phyloP scores from a whole-genome alignment of 1,284 basidiomycete species.

The Tetrapyrgos nigripes region DNA sequence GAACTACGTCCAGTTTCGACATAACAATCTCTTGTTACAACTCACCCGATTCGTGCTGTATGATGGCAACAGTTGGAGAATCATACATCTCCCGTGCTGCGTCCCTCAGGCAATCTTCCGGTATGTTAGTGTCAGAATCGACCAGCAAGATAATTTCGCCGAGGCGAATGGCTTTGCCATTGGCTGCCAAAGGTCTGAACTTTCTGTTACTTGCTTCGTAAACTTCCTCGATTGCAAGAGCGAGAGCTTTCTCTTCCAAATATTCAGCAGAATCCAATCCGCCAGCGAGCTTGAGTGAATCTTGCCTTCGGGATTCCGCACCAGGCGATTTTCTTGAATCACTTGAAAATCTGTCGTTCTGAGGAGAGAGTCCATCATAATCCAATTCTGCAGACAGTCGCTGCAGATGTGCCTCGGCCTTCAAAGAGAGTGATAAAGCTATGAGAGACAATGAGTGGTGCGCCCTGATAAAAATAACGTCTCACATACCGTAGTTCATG shows the following conservation, averaged over 20 bases:
- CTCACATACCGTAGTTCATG: conserved; percentile 1
- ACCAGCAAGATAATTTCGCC: conserved; percentile 74
- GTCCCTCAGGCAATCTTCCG: conserved; percentile 83
- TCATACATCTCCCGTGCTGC: conserved; percentile 80
- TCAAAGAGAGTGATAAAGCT: conserved; percentile 42
- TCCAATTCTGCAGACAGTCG: conserved; percentile 54
- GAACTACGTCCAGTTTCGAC: too few species aligned
- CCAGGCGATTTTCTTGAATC: conserved; percentile 17
- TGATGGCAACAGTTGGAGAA: conserved; percentile 76
- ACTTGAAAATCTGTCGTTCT: not conserved
- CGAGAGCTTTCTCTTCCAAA: conserved; percentile 60
- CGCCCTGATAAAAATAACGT: not conserved
- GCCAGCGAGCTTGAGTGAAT: not conserved
- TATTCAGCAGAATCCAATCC: conserved; percentile 26
- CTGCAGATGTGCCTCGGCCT: conserved; percentile 71
- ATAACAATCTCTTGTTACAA: too few species aligned
- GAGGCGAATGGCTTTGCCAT: conserved; percentile 60
- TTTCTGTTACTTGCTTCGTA: conserved; percentile 58
- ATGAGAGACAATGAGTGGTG: not conserved
- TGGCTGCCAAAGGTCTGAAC: conserved; percentile 70
- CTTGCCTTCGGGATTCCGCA: conserved; percentile 23
- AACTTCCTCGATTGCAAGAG: conserved; percentile 67
- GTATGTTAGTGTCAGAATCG: conserved; percentile 86
- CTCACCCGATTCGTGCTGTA: conserved; percentile 66
- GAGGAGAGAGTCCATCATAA: conserved; percentile 8